Evolutionary conservation across 176 grass and related monocot genomes (phyloP), one percentile per base, ranked within the genome.

Genomic region (Metroxylon sagu): DNA sequence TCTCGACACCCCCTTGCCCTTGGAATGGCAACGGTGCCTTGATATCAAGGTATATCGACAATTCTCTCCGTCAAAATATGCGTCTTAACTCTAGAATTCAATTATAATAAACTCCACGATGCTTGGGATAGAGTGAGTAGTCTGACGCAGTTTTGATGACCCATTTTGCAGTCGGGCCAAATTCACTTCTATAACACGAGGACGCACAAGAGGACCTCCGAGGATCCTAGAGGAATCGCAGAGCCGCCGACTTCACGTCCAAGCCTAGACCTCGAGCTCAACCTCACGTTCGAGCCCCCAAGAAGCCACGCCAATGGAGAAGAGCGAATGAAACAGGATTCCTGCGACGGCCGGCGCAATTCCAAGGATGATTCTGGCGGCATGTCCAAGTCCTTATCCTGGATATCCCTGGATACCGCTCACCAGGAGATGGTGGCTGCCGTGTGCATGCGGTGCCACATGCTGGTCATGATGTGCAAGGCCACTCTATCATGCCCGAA

Each of bases 361-460:
- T 7, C 31, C 39, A 49, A 28, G 19, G 52, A 55, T 18, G 21
- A 17, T 26, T 26, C 19, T 16, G 56, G 19, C 25, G 10, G 56
- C 56, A 3, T 23, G 56, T 15, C 56, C 3, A 26, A 4, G 10
- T 25, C 61, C 21, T n/a, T 26, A 17, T 50, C 50, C 15, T 53
- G 25, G 64, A 52, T 18, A 6, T 66, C 49, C 7, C 16, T 53
- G 5, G 50, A 27, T 16, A 18, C 16, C 0, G 64, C 54, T 10
- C 50, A 26, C 3, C 26, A 29, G 6, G 86, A 96, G 91, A 95
- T 95, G 90, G 80, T 95, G 4, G 83, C 90, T 3, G 79, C 66
- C 7, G 90, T 95, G 71, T 95, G 90, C 70, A 61, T 73, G 66
- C 83, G 81, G 57, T 95, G 90, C 82, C 83, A 95, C 83, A 85